These are phyloP conservation scores for Geosmithia putterillii DNA, from an alignment of 2,329 filamentous ascomycete species.

Conservation along the genomic window DNA sequence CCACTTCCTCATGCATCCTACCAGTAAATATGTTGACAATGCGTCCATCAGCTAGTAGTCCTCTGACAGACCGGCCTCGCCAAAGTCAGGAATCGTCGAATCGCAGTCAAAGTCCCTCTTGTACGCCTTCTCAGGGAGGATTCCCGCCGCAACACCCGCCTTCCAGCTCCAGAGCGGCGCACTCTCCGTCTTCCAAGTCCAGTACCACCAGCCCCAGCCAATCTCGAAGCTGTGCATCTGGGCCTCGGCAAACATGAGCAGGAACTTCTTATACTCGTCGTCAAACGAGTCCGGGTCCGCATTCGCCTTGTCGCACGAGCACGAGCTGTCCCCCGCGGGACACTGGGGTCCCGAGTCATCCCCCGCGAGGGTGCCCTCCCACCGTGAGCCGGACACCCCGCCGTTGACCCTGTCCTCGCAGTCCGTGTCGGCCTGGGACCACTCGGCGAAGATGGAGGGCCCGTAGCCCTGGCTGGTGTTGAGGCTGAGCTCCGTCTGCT, in stretches of 20 bases:
- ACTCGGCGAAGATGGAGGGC: slow-evolving; percentile 90
- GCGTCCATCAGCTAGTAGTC: too few relatives aligned
- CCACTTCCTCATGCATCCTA: too few relatives aligned
- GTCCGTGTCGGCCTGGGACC: slow-evolving; percentile 95
- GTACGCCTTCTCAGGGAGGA: slow-evolving; percentile 67
- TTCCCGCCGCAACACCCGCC: slow-evolving; percentile 62
- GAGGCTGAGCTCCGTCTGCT: slow-evolving; percentile 63
- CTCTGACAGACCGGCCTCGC: slow-evolving; percentile 5
- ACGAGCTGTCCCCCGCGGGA: slow-evolving; percentile 51
- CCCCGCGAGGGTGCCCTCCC: slow-evolving; percentile 75
- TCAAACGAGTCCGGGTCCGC: slow-evolving; percentile 57
- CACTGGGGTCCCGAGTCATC: slow-evolving; percentile 57
- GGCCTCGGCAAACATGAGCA: slow-evolving; percentile 83
- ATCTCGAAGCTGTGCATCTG: slow-evolving; percentile 93
- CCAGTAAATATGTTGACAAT: too few relatives aligned
- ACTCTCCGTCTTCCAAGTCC: slow-evolving; percentile 90
- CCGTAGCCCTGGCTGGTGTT: slow-evolving; percentile 72
- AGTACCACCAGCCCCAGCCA: slow-evolving; percentile 98
- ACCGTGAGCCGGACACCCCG: slow-evolving; percentile 76
- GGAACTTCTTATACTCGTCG: slow-evolving; percentile 67
- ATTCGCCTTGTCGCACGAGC: slow-evolving; percentile 67
- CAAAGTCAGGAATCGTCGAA: slow-evolving; percentile 40
- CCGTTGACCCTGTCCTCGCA: slow-evolving; percentile 82
- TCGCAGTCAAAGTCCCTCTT: slow-evolving; percentile 56
- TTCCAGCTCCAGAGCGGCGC: slow-evolving; percentile 89